A percentile compares a stretch with the other conserved stretches of the same genome.
Evolutionary conservation across 2,329 filamentous ascomycete genomes (phyloP).

Genomic region (Monosporascus sp.): DNA sequence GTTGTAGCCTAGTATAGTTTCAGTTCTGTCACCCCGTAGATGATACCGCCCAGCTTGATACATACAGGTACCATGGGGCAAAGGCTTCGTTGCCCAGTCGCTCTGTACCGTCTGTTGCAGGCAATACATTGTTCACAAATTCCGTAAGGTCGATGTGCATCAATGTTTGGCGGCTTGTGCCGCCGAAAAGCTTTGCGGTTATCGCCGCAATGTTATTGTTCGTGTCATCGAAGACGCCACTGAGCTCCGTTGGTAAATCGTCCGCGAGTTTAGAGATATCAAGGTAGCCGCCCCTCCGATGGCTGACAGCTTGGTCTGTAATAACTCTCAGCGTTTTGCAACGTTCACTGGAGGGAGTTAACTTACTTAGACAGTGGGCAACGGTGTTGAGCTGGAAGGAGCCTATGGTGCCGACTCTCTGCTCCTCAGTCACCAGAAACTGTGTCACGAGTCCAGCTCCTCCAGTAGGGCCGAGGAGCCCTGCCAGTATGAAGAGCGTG

Average conservation of each 20-base stretch:
- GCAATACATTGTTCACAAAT: background rate
- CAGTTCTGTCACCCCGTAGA: background rate
- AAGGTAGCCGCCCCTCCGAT: background rate
- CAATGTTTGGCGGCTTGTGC: background rate
- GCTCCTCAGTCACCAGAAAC: background rate
- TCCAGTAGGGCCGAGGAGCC: no score
- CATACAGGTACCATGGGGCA: background rate
- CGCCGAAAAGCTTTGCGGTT: constrained; percentile 3
- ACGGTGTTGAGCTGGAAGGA: background rate
- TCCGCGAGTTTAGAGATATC: background rate
- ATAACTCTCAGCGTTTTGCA: background rate
- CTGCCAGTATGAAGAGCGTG: no score
- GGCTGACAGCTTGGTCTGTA: background rate
- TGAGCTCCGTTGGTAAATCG: background rate
- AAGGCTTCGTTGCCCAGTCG: background rate
- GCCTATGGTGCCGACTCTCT: background rate
- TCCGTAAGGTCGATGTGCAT: background rate
- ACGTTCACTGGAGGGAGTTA: background rate
- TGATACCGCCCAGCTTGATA: background rate
- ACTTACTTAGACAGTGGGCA: background rate
- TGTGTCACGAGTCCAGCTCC: background rate
- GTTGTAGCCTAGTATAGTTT: background rate
- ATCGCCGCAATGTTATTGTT: background rate
- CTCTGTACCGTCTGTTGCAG: background rate
- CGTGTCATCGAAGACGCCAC: background rate